Evolutionary conservation across 2,329 filamentous ascomycete species (phyloP).

Genomic region (Aspergillus neotritici): DNA sequence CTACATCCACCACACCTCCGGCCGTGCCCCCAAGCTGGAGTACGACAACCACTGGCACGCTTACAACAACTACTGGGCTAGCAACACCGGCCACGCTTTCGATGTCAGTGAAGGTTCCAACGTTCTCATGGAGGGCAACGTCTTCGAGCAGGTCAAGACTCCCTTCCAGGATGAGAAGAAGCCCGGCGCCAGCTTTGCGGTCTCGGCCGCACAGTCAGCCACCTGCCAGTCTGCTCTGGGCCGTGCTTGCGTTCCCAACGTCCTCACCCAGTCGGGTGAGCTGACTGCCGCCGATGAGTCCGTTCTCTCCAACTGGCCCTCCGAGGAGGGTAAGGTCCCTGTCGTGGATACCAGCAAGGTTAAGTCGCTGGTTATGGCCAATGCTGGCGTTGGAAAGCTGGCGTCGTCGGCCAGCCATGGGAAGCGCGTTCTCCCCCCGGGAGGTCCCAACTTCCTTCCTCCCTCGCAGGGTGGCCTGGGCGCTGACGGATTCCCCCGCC

Average conservation of each 20-base stretch:
- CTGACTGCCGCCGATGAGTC: constrained; percentile 24
- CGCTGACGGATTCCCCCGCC: neutral
- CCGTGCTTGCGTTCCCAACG: constrained; percentile 25
- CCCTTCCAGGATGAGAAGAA: constrained; percentile 28
- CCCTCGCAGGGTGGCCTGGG: neutral
- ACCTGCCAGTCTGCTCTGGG: constrained; percentile 23
- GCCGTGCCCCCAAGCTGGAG: constrained; percentile 52
- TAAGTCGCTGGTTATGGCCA: constrained; percentile 22
- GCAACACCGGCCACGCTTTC: constrained; percentile 43
- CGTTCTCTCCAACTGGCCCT: constrained; percentile 26
- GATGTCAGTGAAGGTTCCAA: constrained; percentile 24
- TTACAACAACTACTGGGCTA: constrained; percentile 34
- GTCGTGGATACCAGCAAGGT: constrained; percentile 23
- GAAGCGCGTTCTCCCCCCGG: neutral
- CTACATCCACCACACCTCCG: constrained; percentile 54
- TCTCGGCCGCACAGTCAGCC: constrained; percentile 9
- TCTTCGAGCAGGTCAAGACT: constrained; percentile 39
- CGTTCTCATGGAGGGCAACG: constrained; percentile 43
- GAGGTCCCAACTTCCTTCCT: neutral
- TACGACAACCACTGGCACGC: constrained; percentile 53
- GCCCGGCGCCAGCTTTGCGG: constrained; percentile 25
- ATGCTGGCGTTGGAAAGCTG: constrained; percentile 28
- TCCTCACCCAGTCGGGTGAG: constrained; percentile 24
- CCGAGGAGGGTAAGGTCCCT: constrained; percentile 24
- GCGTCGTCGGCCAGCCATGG: neutral